These are phyloP conservation scores for Alternaria brassicae DNA, from an alignment of 2,329 filamentous ascomycete species.

Conservation along the genomic window DNA sequence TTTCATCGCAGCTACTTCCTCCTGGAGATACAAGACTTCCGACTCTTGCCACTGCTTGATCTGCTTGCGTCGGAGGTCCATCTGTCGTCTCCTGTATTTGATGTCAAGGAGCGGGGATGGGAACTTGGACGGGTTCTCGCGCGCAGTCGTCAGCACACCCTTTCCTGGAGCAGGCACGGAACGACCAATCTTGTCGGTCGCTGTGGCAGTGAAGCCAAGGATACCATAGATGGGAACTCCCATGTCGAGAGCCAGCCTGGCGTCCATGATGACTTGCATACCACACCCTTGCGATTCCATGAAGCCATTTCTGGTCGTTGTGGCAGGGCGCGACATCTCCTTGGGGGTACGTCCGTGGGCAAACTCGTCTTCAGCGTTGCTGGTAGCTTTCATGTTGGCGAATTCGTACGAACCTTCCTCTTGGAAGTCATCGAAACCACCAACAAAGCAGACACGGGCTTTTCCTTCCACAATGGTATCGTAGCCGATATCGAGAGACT, in stretches of 20 bases:
- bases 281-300: constrained; percentile 99
- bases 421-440: constrained; percentile 98
- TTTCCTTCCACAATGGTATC: constrained; percentile 99
- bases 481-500: constrained; percentile 96
- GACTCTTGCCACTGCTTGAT: constrained; percentile 97
- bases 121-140: constrained; percentile 89
- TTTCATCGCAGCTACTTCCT: constrained; percentile 92
- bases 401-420: constrained; percentile 99
- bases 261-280: constrained; percentile 98
- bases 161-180: constrained; percentile 96
- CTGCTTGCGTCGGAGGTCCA: constrained; percentile 90
- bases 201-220: constrained; percentile 89
- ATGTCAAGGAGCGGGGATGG: constrained; percentile 95
- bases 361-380: constrained; percentile 96
- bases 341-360: constrained; percentile 91
- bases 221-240: constrained; percentile 97
- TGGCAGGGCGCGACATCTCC: constrained; percentile 98
- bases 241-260: constrained; percentile 95
- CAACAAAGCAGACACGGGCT: constrained; percentile 94
- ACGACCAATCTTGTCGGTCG: constrained; percentile 98
- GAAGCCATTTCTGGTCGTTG: constrained; percentile 95
- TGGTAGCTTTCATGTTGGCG: constrained; percentile 99
- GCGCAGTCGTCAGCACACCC: constrained; percentile 94
- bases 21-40: constrained; percentile 89
- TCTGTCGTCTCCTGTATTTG: constrained; percentile 94